Conservation (phyloP, 176 grass and related monocot species). For the Saccharum officinarum region DNA sequence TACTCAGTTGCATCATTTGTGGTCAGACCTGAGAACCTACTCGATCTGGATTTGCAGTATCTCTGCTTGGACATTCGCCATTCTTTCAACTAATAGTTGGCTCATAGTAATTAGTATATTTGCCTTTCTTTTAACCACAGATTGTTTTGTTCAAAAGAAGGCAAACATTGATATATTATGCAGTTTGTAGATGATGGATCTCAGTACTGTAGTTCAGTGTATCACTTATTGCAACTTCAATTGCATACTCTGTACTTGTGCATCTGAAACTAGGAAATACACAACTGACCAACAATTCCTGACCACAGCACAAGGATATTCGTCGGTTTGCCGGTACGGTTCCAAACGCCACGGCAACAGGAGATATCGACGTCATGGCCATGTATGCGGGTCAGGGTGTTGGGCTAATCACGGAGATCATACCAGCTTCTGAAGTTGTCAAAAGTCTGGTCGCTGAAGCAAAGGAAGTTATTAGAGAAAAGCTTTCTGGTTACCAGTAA, state of each 20-base stretch:
- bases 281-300: conserved; percentile 32
- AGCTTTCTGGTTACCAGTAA: conserved; percentile 22
- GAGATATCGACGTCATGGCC: conserved; percentile 75
- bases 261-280: conserved; percentile 25
- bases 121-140: neutral
- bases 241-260: conserved; percentile 19
- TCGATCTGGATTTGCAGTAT: neutral
- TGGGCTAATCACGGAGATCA: conserved; percentile 72
- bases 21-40: neutral
- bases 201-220: neutral
- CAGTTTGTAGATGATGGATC: conserved; percentile 16
- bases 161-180: neutral
- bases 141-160: neutral
- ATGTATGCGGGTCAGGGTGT: conserved; percentile 87
- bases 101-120: neutral
- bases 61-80: neutral
- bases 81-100: neutral
- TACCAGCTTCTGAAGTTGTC: conserved; percentile 72
- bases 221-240: conserved; percentile 30
- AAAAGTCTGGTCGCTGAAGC: conserved; percentile 64
- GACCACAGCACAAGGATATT: conserved; percentile 66
- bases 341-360: conserved; percentile 77
- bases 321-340: conserved; percentile 65
- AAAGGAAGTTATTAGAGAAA: conserved; percentile 49
- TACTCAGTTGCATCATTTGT: neutral